Conservation (phyloP, 441 rosid species). For the Breynia disticha region DNA sequence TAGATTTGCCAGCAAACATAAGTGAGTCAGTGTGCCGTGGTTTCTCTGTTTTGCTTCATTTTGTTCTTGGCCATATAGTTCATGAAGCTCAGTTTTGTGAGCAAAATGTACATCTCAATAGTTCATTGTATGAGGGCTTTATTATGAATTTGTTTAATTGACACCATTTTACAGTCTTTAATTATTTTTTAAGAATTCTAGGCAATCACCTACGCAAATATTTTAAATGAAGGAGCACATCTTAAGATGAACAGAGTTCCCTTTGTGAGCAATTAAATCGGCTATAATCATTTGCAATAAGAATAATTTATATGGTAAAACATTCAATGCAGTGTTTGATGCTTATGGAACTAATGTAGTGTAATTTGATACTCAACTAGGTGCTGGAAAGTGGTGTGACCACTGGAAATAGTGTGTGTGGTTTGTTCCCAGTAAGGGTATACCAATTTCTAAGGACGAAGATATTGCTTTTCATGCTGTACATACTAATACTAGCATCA, state of each 20-base stretch:
- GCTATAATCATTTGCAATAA: no score
- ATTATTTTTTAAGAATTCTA: no score
- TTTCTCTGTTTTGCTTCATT: background rate
- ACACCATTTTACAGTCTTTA: no score
- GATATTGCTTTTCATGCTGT: constrained; percentile 50
- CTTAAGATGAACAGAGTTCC: no score
- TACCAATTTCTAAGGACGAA: constrained; percentile 44
- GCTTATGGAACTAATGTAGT: constrained; percentile 9
- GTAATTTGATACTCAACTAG: constrained; percentile 33
- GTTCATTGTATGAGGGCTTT: no score
- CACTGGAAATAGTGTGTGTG: constrained; percentile 99
- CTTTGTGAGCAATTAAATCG: no score
- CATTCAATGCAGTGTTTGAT: background rate
- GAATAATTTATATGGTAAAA: background rate
- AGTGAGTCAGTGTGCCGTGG: constrained; percentile 22
- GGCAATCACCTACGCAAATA: no score
- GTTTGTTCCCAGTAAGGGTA: constrained; percentile 56
- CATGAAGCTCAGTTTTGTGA: no score
- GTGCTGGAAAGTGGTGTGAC: constrained; percentile 74
- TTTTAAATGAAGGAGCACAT: no score
- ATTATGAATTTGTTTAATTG: no score
- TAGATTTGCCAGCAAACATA: constrained; percentile 31
- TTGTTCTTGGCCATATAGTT: no score
- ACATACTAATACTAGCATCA: constrained; percentile 55
- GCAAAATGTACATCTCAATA: no score